phyloP scores from a whole-genome alignment of 2,329 filamentous ascomycete species.

The Cercospora beticola region DNA sequence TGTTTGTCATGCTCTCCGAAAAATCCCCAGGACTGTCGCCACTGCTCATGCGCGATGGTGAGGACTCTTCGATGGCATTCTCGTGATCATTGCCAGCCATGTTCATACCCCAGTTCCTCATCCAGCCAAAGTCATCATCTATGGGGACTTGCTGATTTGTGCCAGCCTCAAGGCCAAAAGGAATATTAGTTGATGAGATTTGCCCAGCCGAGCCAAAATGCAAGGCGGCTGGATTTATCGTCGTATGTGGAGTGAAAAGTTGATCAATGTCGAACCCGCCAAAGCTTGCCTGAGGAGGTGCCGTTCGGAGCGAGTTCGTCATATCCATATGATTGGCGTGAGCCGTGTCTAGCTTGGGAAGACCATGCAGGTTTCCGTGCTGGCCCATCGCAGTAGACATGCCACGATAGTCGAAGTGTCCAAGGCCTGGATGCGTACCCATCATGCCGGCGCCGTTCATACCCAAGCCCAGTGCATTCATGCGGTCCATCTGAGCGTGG shows the following conservation, averaged over 20 bases:
- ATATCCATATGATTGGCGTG: conserved; percentile 62
- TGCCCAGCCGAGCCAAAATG: conserved; percentile 70
- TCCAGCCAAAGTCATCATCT: conserved; percentile 83
- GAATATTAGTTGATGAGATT: conserved; percentile 25
- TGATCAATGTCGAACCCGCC: conserved; percentile 70
- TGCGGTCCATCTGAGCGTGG: conserved; percentile 29
- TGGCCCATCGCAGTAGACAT: conserved; percentile 70
- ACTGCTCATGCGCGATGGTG: conserved; percentile 94
- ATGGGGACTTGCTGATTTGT: conserved; percentile 57
- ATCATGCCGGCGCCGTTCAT: conserved; percentile 50
- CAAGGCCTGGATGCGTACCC: conserved; percentile 56
- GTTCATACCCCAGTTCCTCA: conserved; percentile 75
- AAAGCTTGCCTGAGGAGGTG: conserved; percentile 68
- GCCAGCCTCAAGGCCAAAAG: conserved; percentile 47
- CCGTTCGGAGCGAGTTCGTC: conserved; percentile 71
- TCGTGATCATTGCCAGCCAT: conserved; percentile 55
- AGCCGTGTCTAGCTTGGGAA: conserved; percentile 80
- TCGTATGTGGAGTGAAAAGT: conserved; percentile 65
- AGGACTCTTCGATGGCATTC: conserved; percentile 85
- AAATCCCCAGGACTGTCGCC: conserved; percentile 88
- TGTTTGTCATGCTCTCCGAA: conserved; percentile 89
- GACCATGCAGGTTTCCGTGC: conserved; percentile 64
- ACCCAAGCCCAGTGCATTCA: conserved; percentile 32
- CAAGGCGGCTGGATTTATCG: conserved; percentile 66
- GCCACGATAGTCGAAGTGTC: conserved; percentile 65